Evolutionary conservation across 192 early-diverging fungal species (phyloP), one percentile per base, ranked within the genome.

Genomic region (Coemansia sp.): DNA sequence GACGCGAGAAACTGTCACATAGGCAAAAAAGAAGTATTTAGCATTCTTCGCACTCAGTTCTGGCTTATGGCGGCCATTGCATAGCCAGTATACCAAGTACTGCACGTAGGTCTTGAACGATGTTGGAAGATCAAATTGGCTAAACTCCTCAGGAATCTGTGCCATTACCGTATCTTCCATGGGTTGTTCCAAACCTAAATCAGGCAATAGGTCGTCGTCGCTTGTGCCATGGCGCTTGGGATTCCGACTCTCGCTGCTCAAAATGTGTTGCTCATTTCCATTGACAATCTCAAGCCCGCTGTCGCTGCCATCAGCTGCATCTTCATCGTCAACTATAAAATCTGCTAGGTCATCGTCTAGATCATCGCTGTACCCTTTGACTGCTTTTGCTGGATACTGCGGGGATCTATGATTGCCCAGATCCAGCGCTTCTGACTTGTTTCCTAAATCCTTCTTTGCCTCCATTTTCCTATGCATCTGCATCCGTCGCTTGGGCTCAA

Each of bases 71-170:
- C 60, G 64, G 49, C 43, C 65, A n/a, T 74, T 82, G 69, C 68
- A 65, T n/a, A 82, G 70, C 79, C 79, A 82, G 46, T 82, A 60
- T 2, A 82, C 75, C 44, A 82, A 63, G 32, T 82, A 82, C 59
- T 82, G 79, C 53, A 74, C 69, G 25, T 82, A 82, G 1, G 68
- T 53, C 54, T 68, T 82, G 67, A 82, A 82, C 43, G 79, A 82
- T 0, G 79, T 74, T 19, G 57, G 69, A 51, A 82, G 42, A 22
- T 82, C 79, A 16, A 71, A 55, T 49, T 74, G 65, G 71, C 71
- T 71, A 43, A 82, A 82, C 56, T 76, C 71, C 8, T 74, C 79
- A 7, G 79, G 79, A 70, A 82, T 60, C 59, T 65, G 14, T 7
- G 65, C 40, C 61, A 67, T 58, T 13, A 48, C 56, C 1, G 55